Base-by-base conservation (phyloP, 2,329 filamentous ascomycete genomes). In the Paecilomyces sp. region DNA sequence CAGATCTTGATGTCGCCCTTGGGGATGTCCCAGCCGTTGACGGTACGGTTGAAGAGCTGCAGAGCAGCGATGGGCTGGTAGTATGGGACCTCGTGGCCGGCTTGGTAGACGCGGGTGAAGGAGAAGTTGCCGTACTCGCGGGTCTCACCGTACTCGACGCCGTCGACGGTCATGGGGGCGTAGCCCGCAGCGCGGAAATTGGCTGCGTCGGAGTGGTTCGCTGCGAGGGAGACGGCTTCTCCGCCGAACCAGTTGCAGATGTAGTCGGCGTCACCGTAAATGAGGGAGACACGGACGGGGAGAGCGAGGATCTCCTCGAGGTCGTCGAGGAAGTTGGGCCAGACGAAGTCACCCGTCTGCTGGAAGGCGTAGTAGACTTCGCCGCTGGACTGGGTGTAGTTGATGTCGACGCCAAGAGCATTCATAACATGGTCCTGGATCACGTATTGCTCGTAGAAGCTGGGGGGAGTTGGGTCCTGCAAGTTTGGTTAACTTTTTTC, bases 111-210 rank as follows among this genome's bases (percentile, higher is more conserved):
- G 7, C 87, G 81, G 58, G 83, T 84, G 70, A 89, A 89, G 15
- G 82, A 85, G 58, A 89, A 81, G 65, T 92, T 92, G 11, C 88
- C 90, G 66, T 85, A 90, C 71, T 94, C 89, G 3, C 90, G 83
- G 0, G 91, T 89, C 59, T 85, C 83, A 22, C 90, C 91, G 57
- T 89, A 68, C 86, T 84, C 73, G 6, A 82, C 80, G 28, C 80
- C 81, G 68, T 91, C 89, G 50, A 90, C 85, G 12, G 86, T 77
- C 62, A 94, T 85, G 13, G 88, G 85, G 0, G 85, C 83, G 70
- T 94, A 94, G 0, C 89, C 90, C 0, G 90, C 86, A 0, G 77
- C 71, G 1, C 80, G 76, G 70, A 93, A 94, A 28, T 81, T 74
- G 54, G 80, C 74, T 11, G 80, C 77, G 50, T 85, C 80, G 0